Base-by-base conservation (phyloP, 352 stramenopile genomes). In the Peronospora belbahrii region DNA sequence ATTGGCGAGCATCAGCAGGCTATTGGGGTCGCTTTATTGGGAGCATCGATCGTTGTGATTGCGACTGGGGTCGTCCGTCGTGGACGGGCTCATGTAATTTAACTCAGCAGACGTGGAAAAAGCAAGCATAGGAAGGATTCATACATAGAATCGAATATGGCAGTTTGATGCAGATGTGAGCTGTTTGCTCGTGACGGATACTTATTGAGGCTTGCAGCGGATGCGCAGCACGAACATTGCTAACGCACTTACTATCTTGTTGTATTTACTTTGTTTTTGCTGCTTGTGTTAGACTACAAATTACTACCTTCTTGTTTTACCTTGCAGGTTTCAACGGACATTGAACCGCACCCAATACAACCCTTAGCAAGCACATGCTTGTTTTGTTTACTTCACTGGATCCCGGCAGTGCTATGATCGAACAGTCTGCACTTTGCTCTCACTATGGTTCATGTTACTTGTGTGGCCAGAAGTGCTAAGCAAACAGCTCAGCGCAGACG, bases 401-500 rank as follows among this genome's bases (percentile, higher is more conserved):
- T 45, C 24, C 31, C 6, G 19, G 25, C 31, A n/a, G n/a, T 52
- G 48, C 52, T 65, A 61, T 58, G 54, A 59, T 34, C 19, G 36
- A 19, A 50, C 41, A 48, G 33, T 20, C 27, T 56, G 48, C 23
- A 33, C 30, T 50, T 62, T 69, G 20, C 24, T 40, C 41, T 55
- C 42, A 32, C 25, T 75, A 36, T 61, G 46, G 22, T 41, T 54
- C 14, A 14, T 41, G 45, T 57, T 46, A 25, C 50, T 79, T 23
- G 74, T 77, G 47, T 88, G 76, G 3, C 73, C 71, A 2, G 70
- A 81, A 18, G 59, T 72, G 27, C 64, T 88, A 22, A 94, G 61
- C 44, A 94, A 58, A 54, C 75, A 91, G 53, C 82, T 90, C 30
- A 91, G 59, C 13, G 78, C 77, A 17, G 77, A 81, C n/a, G 76